phyloP scores from a whole-genome alignment of 805 yeast genomes.

The Candida anglica region DNA sequence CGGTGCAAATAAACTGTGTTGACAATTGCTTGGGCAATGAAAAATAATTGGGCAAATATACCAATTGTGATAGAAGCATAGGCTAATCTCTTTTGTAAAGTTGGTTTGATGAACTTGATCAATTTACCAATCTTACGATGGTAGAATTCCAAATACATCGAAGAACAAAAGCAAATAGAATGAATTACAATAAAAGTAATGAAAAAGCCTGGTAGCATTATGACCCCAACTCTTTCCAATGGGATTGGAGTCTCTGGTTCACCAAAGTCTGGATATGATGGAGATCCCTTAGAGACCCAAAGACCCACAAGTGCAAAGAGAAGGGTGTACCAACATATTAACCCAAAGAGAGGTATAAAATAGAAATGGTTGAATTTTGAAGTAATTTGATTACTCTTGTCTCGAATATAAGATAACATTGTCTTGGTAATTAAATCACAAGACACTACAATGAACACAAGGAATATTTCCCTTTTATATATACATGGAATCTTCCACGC shows the following conservation, averaged over 20 bases:
- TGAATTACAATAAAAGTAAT: conserved; percentile 17
- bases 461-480: too few species aligned
- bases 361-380: conserved; percentile 22
- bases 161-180: conserved; percentile 16
- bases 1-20: conserved; percentile 14
- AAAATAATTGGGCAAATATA: conserved; percentile 18
- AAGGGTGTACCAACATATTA: conserved; percentile 20
- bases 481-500: too few species aligned
- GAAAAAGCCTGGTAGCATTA: conserved; percentile 19
- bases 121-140: conserved; percentile 25
- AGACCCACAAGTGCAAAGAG: conserved; percentile 16
- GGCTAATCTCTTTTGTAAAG: conserved; percentile 19
- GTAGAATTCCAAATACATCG: conserved; percentile 23
- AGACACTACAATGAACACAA: too few species aligned
- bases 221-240: conserved; percentile 20
- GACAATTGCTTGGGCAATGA: conserved; percentile 14
- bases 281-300: conserved; percentile 17
- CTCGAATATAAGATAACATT: background rate
- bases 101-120: conserved; percentile 22
- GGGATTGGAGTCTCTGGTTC: conserved; percentile 19
- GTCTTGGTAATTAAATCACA: too few species aligned
- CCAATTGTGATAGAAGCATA: conserved; percentile 19
- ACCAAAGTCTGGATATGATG: conserved; percentile 17
- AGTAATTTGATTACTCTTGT: conserved; percentile 6
- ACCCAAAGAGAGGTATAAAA: conserved; percentile 20